These are phyloP conservation scores for Quercus phellos DNA, from an alignment of 331 rosid genomes.

Conservation along the genomic window DNA sequence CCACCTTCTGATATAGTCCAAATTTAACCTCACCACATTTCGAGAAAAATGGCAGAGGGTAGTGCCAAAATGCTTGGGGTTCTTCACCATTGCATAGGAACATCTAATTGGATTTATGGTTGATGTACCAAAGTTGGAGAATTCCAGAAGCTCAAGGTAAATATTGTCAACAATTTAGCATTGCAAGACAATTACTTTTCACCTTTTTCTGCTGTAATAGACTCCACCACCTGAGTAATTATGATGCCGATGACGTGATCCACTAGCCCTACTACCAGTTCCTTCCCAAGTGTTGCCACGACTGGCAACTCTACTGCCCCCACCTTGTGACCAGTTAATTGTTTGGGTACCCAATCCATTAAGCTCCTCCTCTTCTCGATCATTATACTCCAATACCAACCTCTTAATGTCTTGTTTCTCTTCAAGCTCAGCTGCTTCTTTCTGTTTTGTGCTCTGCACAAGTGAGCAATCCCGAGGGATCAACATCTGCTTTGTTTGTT, in stretches of 20 bases:
- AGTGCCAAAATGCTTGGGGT: background rate
- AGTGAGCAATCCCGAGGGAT: conserved; percentile 85
- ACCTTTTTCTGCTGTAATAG: conserved; percentile 69
- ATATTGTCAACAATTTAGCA: background rate
- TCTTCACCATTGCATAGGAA: conserved; percentile 2
- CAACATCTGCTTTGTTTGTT: conserved; percentile 91
- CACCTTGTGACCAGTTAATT: conserved; percentile 65
- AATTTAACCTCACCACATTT: background rate
- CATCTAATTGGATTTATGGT: background rate
- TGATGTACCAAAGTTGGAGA: background rate
- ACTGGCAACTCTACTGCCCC: conserved; percentile 45
- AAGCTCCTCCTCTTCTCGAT: conserved; percentile 95
- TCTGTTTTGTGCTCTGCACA: conserved; percentile 93
- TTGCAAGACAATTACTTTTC: conserved; percentile 10
- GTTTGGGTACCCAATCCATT: conserved; percentile 82
- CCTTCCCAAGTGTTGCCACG: conserved; percentile 71
- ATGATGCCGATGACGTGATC: conserved; percentile 69
- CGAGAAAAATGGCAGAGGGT: background rate
- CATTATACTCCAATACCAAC: conserved; percentile 87
- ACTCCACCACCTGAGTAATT: conserved; percentile 56
- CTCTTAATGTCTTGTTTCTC: conserved; percentile 99
- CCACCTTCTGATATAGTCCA: conserved; percentile 3
- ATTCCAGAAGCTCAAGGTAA: background rate
- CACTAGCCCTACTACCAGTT: conserved; percentile 57
- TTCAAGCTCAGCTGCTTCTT: conserved; percentile 96